phyloP scores from a whole-genome alignment of 2,329 filamentous ascomycete species.

The Scedosporium aurantiacum region DNA sequence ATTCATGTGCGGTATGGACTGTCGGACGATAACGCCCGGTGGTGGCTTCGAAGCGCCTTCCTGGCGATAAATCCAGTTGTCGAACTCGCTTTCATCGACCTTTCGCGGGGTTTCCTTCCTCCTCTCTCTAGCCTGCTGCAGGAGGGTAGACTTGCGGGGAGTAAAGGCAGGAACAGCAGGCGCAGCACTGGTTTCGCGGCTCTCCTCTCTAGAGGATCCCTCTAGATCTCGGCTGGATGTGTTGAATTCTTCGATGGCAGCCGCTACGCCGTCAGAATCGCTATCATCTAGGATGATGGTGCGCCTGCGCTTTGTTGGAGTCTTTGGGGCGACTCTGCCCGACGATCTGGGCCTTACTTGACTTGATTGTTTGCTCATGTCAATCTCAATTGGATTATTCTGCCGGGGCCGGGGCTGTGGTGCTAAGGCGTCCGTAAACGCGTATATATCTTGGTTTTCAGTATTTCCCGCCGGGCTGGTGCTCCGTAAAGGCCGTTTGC shows the following conservation, averaged over 20 bases:
- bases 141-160: not conserved
- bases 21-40: not conserved
- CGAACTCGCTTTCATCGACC: not conserved
- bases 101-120: not conserved
- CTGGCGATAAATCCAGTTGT: conserved; percentile 2
- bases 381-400: not conserved
- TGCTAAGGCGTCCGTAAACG: not conserved
- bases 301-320: not conserved
- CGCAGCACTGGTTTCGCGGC: not conserved
- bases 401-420: not conserved
- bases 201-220: not conserved
- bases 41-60: not conserved
- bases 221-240: not conserved
- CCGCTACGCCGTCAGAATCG: not conserved
- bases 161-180: not conserved
- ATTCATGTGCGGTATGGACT: not conserved
- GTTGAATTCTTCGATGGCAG: not conserved
- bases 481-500: too few species aligned
- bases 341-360: not conserved
- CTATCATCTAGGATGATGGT: not conserved
- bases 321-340: not conserved
- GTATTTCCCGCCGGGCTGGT: too few species aligned
- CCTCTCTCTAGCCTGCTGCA: not conserved
- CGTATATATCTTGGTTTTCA: not conserved
- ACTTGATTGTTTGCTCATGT: not conserved